Evolutionary conservation across 2,329 filamentous ascomycete genomes (phyloP).

Genomic region (Phyllachora maydis): DNA sequence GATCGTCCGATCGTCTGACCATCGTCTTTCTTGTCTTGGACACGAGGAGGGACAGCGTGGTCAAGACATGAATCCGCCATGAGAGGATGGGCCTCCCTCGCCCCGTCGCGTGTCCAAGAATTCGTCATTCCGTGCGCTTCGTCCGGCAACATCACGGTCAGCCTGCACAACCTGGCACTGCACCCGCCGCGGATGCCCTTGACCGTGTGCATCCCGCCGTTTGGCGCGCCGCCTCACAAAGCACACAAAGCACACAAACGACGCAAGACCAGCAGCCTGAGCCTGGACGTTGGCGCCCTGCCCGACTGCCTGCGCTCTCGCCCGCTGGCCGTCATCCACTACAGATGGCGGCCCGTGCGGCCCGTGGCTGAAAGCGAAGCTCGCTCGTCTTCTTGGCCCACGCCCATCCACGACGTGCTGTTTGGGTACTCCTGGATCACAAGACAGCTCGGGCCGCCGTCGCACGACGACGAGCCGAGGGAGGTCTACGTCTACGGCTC

Average conservation of each 20-base stretch:
- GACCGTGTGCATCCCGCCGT: slow-evolving; percentile 33
- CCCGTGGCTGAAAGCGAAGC: background rate
- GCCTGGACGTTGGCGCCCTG: no score
- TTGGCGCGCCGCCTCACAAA: slow-evolving; percentile 11
- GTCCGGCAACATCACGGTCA: slow-evolving; percentile 1
- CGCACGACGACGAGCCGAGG: slow-evolving; percentile 14
- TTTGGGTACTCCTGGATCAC: slow-evolving; percentile 32
- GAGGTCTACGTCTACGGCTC: slow-evolving; percentile 31
- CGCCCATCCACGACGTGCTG: slow-evolving; percentile 32
- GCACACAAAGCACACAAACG: slow-evolving; percentile 4
- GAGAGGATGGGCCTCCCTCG: no score
- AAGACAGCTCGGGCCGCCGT: slow-evolving; percentile 18
- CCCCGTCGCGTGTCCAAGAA: no score
- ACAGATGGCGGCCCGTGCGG: slow-evolving; percentile 28
- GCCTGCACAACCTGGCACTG: slow-evolving; percentile 1
- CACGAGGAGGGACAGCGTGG: no score
- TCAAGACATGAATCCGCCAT: no score
- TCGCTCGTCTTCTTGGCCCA: slow-evolving; percentile 28
- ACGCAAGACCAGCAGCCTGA: no score
- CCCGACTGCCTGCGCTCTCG: slow-evolving; percentile 19
- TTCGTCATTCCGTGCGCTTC: slow-evolving; percentile 1
- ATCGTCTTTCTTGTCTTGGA: no score
- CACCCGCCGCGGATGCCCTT: slow-evolving; percentile 15
- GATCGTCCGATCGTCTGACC: no score
- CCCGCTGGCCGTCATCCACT: slow-evolving; percentile 34